Evolutionary conservation across 805 yeast species (phyloP).

Genomic region (Candida yuanshanica): DNA sequence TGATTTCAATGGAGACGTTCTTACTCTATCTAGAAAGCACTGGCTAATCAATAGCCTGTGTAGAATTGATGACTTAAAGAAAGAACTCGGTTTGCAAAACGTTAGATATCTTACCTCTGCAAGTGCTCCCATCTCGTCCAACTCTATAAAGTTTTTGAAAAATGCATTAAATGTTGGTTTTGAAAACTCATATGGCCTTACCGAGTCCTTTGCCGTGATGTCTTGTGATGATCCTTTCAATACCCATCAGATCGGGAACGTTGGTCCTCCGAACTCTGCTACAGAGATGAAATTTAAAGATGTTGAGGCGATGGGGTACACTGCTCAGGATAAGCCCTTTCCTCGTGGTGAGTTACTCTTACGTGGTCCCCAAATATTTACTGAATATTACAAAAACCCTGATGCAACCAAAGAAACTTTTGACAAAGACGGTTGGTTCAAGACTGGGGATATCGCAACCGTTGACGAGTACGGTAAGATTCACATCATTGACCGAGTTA

Average conservation of each 20-base stretch:
- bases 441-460: conserved; percentile 51
- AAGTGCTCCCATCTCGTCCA: conserved; percentile 57
- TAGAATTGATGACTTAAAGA: conserved; percentile 34
- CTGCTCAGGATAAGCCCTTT: conserved; percentile 39
- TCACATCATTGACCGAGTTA: conserved; percentile 53
- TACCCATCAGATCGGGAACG: conserved; percentile 28
- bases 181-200: conserved; percentile 54
- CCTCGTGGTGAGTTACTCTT: conserved; percentile 49
- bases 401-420: conserved; percentile 42
- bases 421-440: conserved; percentile 40
- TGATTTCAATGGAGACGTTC: conserved; percentile 7
- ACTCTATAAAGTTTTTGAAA: conserved; percentile 47
- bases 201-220: conserved; percentile 59
- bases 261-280: conserved; percentile 46
- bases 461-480: conserved; percentile 31
- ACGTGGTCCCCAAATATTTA: conserved; percentile 52
- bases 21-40: conserved; percentile 3
- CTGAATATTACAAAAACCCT: conserved; percentile 42
- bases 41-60: conserved; percentile 5
- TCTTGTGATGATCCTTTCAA: conserved; percentile 34
- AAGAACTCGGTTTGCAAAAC: conserved; percentile 34
- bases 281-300: conserved; percentile 51
- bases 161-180: conserved; percentile 41
- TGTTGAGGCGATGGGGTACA: conserved; percentile 43
- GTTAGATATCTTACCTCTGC: conserved; percentile 35